Base-by-base conservation (phyloP, 1,284 basidiomycete genomes). In the Moesziomyces parantarcticus region DNA sequence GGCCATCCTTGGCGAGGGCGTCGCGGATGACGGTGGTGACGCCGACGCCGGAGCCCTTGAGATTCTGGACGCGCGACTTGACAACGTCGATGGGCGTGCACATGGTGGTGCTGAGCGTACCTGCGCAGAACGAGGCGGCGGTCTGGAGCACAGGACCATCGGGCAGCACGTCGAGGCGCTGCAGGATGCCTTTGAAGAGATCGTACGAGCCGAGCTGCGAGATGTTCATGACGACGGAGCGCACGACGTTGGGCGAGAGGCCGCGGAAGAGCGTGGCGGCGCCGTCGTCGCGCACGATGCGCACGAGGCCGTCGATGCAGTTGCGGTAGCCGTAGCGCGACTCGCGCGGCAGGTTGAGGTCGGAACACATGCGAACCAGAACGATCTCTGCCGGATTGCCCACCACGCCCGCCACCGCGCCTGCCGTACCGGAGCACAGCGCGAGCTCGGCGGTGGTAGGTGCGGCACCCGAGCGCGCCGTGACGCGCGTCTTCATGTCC, bases 181-280 rank as follows among this genome's bases (percentile, higher is more conserved):
- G 81, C 14, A 88, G 81, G 43, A 80, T 50, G 16, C 84, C 82
- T 77, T 88, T 88, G 85, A 87, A 87, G 64, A 85, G 79, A 87
- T 74, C 87, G 82, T 87, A 88, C 40, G 82, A 78, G 11, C 80
- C 81, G 21, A 83, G 76, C 58, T 83, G 82, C 5, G 71, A 75
- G 22, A 80, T 79, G 80, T 88, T 88, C 87, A 88, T 88, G 22
- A 88, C 80, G 22, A 87, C 84, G 0, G 86, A 86, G 48, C 87
- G 80, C 49, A 86, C 86, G 7, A 85, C 84, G 74, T 88, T 88
- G 16, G 87, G 87, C 13, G 80, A 77, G 7, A 87, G 69, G 25
- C 87, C 87, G 40, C 86, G 78, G 58, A 85, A 85, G 23, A 88
- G 80, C 8, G 84, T 83, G 1, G 64, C 54, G 2, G 83, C 69